Conservation (phyloP, 805 yeast genomes). For the Wickerhamomyces xylosicus region DNA sequence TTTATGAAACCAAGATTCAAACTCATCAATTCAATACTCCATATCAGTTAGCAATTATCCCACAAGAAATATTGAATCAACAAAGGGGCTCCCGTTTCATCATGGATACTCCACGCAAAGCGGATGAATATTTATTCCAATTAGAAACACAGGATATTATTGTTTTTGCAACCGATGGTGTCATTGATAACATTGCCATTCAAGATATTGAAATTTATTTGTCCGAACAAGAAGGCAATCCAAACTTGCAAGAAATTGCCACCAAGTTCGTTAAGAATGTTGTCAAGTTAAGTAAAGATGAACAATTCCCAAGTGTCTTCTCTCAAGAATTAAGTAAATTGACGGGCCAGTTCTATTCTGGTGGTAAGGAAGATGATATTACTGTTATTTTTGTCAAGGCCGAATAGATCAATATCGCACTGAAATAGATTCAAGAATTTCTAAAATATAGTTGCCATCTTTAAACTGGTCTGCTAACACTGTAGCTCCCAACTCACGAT, state of each 20-base stretch:
- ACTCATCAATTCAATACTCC: conserved; percentile 89
- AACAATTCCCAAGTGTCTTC: conserved; percentile 72
- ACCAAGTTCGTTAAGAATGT: conserved; percentile 55
- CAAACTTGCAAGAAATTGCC: conserved; percentile 37
- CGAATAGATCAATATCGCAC: background rate
- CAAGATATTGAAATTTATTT: conserved; percentile 64
- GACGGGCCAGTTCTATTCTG: conserved; percentile 61
- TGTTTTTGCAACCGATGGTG: conserved; percentile 88
- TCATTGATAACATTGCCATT: conserved; percentile 72
- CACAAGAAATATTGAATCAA: conserved; percentile 42
- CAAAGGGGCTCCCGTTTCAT: conserved; percentile 49
- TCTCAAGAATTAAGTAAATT: conserved; percentile 63
- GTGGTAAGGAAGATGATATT: conserved; percentile 95
- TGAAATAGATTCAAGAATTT: no score
- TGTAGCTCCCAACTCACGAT: no score
- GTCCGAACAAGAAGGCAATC: conserved; percentile 32
- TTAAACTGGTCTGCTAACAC: no score
- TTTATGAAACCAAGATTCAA: conserved; percentile 64
- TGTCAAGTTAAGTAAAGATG: conserved; percentile 58
- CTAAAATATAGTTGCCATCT: no score
- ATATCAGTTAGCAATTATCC: conserved; percentile 79
- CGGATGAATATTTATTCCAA: conserved; percentile 58
- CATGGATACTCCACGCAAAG: conserved; percentile 57
- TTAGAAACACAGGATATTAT: conserved; percentile 65
- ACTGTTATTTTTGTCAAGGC: conserved; percentile 63